Evolutionary conservation across 768 basidiomycete species (phyloP).

Genomic region (Collybia mongolica): DNA sequence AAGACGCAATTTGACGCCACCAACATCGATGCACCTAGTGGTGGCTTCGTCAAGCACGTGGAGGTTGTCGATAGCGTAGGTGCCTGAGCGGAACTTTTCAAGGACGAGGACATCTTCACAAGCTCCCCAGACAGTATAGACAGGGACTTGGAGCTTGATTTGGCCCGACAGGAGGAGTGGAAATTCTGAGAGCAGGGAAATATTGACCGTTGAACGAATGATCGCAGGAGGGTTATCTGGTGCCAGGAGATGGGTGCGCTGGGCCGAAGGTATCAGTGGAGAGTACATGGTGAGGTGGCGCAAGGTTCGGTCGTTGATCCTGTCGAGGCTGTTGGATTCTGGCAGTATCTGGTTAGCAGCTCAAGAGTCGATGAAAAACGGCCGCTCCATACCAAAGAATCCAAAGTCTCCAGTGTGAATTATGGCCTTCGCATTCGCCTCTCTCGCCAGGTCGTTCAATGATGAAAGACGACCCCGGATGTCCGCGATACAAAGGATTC

Average conservation of each 20-base stretch:
- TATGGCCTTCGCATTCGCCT: conserved; percentile 87
- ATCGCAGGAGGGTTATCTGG: conserved; percentile 64
- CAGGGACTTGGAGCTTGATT: conserved; percentile 88
- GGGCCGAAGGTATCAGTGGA: conserved; percentile 82
- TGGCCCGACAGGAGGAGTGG: conserved; percentile 88
- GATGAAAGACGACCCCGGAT: conserved; percentile 84
- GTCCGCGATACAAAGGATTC: conserved; percentile 95
- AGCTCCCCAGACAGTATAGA: conserved; percentile 96
- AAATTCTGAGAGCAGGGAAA: conserved; percentile 89
- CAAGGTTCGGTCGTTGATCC: conserved; percentile 94
- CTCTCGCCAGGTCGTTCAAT: conserved; percentile 87
- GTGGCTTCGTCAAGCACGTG: conserved; percentile 94
- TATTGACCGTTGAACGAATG: conserved; percentile 74
- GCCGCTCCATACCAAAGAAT: conserved; percentile 72
- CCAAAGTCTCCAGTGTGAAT: conserved; percentile 99
- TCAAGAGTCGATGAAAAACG: neutral
- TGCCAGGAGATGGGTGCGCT: conserved; percentile 75
- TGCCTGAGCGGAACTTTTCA: conserved; percentile 86
- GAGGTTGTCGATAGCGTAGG: conserved; percentile 86
- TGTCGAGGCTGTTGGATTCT: conserved; percentile 79
- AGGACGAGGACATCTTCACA: conserved; percentile 94
- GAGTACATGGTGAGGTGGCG: conserved; percentile 97
- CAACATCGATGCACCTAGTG: conserved; percentile 88
- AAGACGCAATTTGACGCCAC: conserved; percentile 89
- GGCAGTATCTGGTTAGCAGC: conserved; percentile 1